A percentile compares a stretch with the other conserved stretches of the same genome.
These are phyloP conservation scores for Candida pseudoviswanathii DNA, from an alignment of 1,139 yeast species.

Conservation along the genomic window DNA sequence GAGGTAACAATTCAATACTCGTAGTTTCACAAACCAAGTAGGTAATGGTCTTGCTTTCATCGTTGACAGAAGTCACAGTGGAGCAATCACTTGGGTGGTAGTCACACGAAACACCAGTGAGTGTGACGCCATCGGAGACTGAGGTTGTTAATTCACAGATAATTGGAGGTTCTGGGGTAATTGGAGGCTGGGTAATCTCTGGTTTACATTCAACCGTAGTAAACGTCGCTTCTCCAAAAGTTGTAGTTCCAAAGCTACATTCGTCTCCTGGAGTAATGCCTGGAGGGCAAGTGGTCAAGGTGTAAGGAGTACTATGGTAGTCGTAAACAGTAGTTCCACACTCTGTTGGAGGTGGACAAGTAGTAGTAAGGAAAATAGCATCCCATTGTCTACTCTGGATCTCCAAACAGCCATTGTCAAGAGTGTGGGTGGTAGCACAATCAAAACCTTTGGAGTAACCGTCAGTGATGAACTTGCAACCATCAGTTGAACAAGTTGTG, in stretches of 20 bases:
- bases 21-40: slow-evolving; percentile 2
- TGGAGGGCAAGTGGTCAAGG: slow-evolving; percentile 2
- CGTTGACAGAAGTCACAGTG: neutral
- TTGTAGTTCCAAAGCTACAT: neutral
- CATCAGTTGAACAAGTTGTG: slow-evolving; percentile 1
- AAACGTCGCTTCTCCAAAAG: neutral
- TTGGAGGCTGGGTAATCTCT: neutral
- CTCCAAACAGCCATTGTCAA: slow-evolving; percentile 1
- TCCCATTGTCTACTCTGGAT: neutral
- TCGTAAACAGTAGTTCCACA: slow-evolving; percentile 1
- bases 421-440: neutral
- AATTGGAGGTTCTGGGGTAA: neutral
- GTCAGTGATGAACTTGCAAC: neutral
- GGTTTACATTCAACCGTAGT: neutral
- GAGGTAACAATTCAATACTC: slow-evolving; percentile 1
- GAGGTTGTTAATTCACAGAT: neutral
- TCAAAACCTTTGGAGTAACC: neutral
- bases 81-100: neutral
- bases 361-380: neutral
- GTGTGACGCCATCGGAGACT: neutral
- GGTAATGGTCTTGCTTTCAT: neutral
- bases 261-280: neutral
- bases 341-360: neutral
- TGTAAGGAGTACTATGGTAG: neutral
- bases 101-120: slow-evolving; percentile 1